Percentiles rank a stretch among this genome's conserved stretches.
Conservation (phyloP, 2,329 filamentous ascomycete genomes). For the Xylariaceae sp. region DNA sequence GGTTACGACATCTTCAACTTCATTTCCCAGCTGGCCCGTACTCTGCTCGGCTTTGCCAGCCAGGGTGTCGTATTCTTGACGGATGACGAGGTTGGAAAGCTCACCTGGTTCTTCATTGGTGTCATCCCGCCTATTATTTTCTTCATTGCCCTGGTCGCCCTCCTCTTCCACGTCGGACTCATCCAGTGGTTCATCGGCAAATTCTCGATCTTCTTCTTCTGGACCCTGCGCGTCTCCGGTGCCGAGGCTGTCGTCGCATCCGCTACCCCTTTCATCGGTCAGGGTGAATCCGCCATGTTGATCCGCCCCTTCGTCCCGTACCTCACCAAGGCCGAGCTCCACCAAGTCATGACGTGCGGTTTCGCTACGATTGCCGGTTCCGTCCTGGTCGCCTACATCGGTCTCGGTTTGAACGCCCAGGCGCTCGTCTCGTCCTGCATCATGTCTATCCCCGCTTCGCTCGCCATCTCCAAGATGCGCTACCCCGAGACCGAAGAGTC, state of each 20-base stretch:
- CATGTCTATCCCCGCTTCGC: constrained; percentile 89
- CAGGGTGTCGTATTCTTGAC: constrained; percentile 72
- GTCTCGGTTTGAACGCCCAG: constrained; percentile 75
- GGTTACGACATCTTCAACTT: constrained; percentile 92
- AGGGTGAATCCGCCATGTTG: constrained; percentile 90
- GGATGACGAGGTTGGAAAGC: constrained; percentile 36
- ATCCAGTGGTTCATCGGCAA: constrained; percentile 88
- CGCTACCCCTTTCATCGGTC: constrained; percentile 88
- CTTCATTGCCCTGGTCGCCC: constrained; percentile 88
- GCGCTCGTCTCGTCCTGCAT: constrained; percentile 87
- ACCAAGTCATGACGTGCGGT: constrained; percentile 88
- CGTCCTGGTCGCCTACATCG: constrained; percentile 80
- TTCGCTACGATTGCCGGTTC: constrained; percentile 90
- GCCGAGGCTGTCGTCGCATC: constrained; percentile 91
- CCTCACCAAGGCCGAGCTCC: constrained; percentile 80
- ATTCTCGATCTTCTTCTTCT: constrained; percentile 88
- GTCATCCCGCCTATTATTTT: constrained; percentile 93
- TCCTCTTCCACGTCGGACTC: constrained; percentile 73
- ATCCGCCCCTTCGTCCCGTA: constrained; percentile 82
- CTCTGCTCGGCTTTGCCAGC: constrained; percentile 69
- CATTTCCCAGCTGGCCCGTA: constrained; percentile 67
- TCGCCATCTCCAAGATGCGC: constrained; percentile 83
- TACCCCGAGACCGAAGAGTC: constrained; percentile 86
- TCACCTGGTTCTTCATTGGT: constrained; percentile 65
- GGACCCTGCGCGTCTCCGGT: constrained; percentile 78